These are phyloP conservation scores for Camillea tinctor DNA, from an alignment of 2,329 filamentous ascomycete species.

Conservation along the genomic window DNA sequence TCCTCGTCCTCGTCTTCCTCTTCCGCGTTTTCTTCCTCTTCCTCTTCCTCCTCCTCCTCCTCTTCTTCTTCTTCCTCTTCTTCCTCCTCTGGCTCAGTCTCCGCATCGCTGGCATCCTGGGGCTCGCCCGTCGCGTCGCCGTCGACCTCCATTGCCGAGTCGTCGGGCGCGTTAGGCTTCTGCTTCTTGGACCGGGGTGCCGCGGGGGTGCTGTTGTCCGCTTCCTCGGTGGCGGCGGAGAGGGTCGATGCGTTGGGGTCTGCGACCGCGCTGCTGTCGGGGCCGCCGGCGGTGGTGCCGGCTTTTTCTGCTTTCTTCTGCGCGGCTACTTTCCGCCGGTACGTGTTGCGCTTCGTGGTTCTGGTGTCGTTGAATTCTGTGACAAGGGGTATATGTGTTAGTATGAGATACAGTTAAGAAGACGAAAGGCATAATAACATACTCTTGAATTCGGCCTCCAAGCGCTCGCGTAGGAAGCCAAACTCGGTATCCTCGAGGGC, in stretches of 20 bases:
- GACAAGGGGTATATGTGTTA: constrained; percentile 3
- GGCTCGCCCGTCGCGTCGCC: constrained; percentile 33
- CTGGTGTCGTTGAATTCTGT: constrained; percentile 72
- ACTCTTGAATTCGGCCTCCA: constrained; percentile 78
- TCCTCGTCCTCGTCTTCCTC: constrained; percentile 45
- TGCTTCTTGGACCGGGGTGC: constrained; percentile 39
- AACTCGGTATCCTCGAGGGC: constrained; percentile 78
- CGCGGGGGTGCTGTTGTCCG: constrained; percentile 14
- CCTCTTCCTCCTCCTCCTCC: constrained; percentile 54
- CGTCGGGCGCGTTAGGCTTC: constrained; percentile 37
- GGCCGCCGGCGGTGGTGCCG: constrained; percentile 1
- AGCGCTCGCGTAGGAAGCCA: constrained; percentile 63
- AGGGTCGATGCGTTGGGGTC: constrained; percentile 37
- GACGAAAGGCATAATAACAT: constrained; percentile 31
- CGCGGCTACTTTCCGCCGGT: constrained; percentile 67
- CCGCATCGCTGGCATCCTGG: constrained; percentile 39
- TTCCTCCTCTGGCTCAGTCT: constrained; percentile 43
- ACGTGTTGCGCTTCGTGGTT: constrained; percentile 71
- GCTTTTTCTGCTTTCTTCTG: constrained; percentile 49
- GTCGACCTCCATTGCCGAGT: constrained; percentile 47
- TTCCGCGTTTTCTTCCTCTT: constrained; percentile 50
- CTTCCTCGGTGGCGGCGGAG: constrained; percentile 20
- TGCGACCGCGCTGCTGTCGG: constrained; percentile 14
- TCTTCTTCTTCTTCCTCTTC: constrained; percentile 50
- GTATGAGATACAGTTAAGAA: not conserved